phyloP scores from a whole-genome alignment of 2,329 filamentous ascomycete species.

The Kalaharituber pfeilii region DNA sequence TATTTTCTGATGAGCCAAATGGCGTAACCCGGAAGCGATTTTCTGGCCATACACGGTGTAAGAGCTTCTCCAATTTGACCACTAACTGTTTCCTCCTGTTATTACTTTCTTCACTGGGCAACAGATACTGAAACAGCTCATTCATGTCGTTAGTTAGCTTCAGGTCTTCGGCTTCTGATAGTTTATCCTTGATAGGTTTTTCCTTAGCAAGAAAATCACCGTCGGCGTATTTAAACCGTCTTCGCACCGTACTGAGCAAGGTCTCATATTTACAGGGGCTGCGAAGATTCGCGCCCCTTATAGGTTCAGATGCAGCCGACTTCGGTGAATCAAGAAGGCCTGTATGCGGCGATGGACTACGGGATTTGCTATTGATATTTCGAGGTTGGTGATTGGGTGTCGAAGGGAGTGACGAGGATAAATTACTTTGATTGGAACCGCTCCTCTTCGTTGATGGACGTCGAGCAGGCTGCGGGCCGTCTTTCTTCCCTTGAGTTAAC shows the following conservation, averaged over 20 bases:
- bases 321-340: conserved; percentile 62
- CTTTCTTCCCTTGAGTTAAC: conserved; percentile 16
- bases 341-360: conserved; percentile 61
- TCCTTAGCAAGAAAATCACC: conserved; percentile 59
- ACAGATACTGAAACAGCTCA: conserved; percentile 65
- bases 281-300: conserved; percentile 37
- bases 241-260: conserved; percentile 58
- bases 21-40: conserved; percentile 78
- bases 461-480: conserved; percentile 9
- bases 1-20: conserved; percentile 95
- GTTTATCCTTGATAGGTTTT: conserved; percentile 50
- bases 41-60: conserved; percentile 83
- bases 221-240: conserved; percentile 81
- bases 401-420: conserved; percentile 82
- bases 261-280: conserved; percentile 79
- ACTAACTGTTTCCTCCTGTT: conserved; percentile 57
- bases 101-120: conserved; percentile 66
- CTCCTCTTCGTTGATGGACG: conserved; percentile 27
- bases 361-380: conserved; percentile 50
- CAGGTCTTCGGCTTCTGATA: conserved; percentile 55
- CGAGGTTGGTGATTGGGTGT: conserved; percentile 81
- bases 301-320: conserved; percentile 73
- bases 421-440: conserved; percentile 30
- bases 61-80: conserved; percentile 69
- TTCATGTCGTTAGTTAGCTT: conserved; percentile 68